These are phyloP conservation scores for Tulasnella sp. DNA, from an alignment of 768 basidiomycete species.

Conservation along the genomic window DNA sequence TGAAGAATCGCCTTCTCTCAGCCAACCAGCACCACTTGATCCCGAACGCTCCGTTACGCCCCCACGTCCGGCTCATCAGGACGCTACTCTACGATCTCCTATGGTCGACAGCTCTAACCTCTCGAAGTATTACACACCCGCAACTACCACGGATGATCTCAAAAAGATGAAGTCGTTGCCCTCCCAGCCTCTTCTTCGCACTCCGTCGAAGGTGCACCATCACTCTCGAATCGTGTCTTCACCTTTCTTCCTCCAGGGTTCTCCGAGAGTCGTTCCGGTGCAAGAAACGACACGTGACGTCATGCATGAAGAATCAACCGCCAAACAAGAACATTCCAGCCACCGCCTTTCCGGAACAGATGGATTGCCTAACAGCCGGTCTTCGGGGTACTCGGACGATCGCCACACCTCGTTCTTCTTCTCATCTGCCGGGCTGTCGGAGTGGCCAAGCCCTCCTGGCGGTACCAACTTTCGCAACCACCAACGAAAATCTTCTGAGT, in stretches of 20 bases:
- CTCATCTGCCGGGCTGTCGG: neutral
- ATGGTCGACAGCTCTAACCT: conserved; percentile 2
- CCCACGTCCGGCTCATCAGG: neutral
- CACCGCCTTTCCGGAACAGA: neutral
- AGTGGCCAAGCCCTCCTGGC: neutral
- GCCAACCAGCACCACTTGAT: neutral
- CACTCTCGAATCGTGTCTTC: neutral
- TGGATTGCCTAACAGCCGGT: neutral
- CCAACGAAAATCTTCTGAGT: neutral
- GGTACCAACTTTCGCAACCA: neutral
- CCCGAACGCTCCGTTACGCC: neutral
- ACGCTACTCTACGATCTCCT: neutral
- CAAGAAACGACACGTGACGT: neutral
- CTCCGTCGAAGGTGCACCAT: neutral
- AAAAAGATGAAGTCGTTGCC: neutral
- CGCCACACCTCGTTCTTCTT: neutral
- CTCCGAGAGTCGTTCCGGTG: neutral
- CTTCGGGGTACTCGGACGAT: neutral
- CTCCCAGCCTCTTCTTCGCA: neutral
- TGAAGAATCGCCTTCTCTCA: neutral
- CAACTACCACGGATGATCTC: neutral
- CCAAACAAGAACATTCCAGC: neutral
- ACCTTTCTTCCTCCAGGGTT: neutral
- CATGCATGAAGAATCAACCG: neutral
- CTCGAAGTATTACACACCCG: neutral